These are phyloP conservation scores for Lathyrus sativus DNA, from an alignment of 306 rosid genomes.

Conservation along the genomic window DNA sequence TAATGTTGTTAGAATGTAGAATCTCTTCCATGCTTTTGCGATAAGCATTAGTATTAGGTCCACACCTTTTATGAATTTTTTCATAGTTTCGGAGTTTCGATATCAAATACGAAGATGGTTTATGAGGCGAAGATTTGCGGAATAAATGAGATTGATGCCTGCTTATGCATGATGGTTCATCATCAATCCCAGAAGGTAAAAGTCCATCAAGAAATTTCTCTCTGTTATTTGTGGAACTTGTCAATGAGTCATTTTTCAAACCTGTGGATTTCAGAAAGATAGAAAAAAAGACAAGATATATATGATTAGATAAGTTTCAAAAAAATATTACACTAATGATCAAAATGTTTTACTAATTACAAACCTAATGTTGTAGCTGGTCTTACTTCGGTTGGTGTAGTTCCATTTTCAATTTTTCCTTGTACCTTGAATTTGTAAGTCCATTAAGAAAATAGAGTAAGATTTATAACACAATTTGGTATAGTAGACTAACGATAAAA, in stretches of 20 bases:
- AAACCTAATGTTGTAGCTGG: background rate
- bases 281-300: too few relatives aligned
- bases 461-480: too few relatives aligned
- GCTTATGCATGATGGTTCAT: conserved; percentile 54
- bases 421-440: background rate
- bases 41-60: conserved; percentile 45
- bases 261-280: background rate
- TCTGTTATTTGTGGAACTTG: conserved; percentile 27
- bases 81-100: conserved; percentile 61
- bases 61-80: conserved; percentile 54
- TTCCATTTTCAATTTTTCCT: background rate
- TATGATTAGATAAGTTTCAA: background rate
- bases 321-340: background rate
- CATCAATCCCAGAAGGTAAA: conserved; percentile 49
- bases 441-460: background rate
- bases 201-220: conserved; percentile 58
- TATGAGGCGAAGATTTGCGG: conserved; percentile 44
- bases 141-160: conserved; percentile 49
- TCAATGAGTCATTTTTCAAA: background rate
- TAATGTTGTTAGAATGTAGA: conserved; percentile 34
- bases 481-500: too few relatives aligned
- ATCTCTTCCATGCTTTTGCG: conserved; percentile 41
- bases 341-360: background rate
- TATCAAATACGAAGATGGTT: conserved; percentile 56
- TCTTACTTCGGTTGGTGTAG: background rate